phyloP scores from a whole-genome alignment of 2,329 filamentous ascomycete genomes.

The Aureobasidium uvarum region DNA sequence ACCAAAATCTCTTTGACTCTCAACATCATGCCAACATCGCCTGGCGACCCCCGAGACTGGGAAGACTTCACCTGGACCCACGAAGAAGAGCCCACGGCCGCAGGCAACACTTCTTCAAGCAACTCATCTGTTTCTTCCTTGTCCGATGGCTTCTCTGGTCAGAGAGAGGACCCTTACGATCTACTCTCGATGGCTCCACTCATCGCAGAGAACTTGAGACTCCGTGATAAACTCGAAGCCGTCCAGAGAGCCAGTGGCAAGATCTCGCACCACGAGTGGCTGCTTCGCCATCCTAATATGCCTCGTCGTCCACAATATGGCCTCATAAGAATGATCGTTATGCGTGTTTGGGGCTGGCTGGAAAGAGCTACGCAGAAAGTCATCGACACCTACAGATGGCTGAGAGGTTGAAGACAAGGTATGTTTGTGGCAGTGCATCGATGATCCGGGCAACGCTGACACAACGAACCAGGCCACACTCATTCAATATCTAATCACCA shows the following conservation, averaged over 20 bases:
- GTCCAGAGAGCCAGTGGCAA: not conserved
- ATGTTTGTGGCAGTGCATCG: not conserved
- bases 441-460: not conserved
- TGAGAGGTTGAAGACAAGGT: not conserved
- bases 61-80: not conserved
- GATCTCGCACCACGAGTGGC: not conserved
- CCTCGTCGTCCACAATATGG: not conserved
- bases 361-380: not conserved
- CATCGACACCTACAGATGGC: not conserved
- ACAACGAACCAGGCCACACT: not conserved
- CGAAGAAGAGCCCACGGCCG: not conserved
- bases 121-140: not conserved
- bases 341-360: not conserved
- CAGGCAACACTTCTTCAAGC: not conserved
- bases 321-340: not conserved
- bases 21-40: not conserved
- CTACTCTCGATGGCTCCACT: not conserved
- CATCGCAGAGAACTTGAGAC: not conserved
- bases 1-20: not conserved
- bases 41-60: not conserved
- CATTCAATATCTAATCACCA: not conserved
- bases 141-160: not conserved
- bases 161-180: not conserved
- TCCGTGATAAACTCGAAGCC: not conserved
- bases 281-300: not conserved